A percentile compares a stretch with the other conserved stretches of the same genome.
These are phyloP conservation scores for Violaceomyces palustris DNA, from an alignment of 1,284 basidiomycete species.

Conservation along the genomic window DNA sequence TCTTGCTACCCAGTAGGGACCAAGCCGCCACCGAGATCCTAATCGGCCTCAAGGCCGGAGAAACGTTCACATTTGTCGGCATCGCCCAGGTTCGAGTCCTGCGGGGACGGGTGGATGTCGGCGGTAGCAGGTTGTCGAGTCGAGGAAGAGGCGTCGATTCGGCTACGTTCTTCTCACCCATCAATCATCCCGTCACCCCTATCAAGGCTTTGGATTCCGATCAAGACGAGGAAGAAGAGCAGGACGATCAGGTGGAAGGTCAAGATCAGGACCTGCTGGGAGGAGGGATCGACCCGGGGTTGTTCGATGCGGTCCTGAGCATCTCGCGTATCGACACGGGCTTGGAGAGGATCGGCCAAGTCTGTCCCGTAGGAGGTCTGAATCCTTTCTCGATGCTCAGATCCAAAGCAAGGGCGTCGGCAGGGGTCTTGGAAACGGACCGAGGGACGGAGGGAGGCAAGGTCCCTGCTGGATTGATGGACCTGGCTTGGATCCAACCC, in stretches of 20 bases:
- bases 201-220: slow-evolving; percentile 10
- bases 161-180: slow-evolving; percentile 14
- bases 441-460: too few relatives aligned
- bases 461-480: too few relatives aligned
- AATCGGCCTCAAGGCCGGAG: slow-evolving; percentile 10
- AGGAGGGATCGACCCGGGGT: too few relatives aligned
- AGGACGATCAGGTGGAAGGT: too few relatives aligned
- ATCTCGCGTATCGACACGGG: too few relatives aligned
- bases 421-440: too few relatives aligned
- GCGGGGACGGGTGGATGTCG: slow-evolving; percentile 13
- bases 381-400: too few relatives aligned
- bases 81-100: slow-evolving; percentile 13
- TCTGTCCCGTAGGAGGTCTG: slow-evolving; percentile 18
- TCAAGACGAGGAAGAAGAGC: too few relatives aligned
- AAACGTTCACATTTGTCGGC: slow-evolving; percentile 18
- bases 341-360: slow-evolving; percentile 13
- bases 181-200: slow-evolving; percentile 15
- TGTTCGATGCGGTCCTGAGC: too few relatives aligned
- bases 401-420: too few relatives aligned
- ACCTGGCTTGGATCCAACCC: too few relatives aligned
- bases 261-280: too few relatives aligned
- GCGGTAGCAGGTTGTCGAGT: slow-evolving; percentile 13
- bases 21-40: slow-evolving; percentile 10
- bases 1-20: slow-evolving; percentile 12
- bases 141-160: slow-evolving; percentile 2